Base-by-base conservation (phyloP, 148 eudicot species). In the Rhododendron molle region DNA sequence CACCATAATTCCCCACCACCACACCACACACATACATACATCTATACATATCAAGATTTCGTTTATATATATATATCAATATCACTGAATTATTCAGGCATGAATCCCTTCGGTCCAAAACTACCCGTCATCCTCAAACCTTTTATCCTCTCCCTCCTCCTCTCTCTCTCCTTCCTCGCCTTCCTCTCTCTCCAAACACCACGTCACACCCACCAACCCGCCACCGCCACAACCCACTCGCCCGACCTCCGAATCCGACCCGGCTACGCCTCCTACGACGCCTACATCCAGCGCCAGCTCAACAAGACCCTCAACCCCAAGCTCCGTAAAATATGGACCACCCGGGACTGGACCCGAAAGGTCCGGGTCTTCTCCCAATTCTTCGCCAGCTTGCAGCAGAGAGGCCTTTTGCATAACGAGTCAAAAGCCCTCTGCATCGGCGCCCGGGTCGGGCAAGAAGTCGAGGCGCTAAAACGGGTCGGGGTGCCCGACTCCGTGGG, bases 381-480 rank as follows among this genome's bases (percentile, higher is more conserved):
- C 88, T 96, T 94, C 86, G 32, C 82, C 0, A 89, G 81, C 18
- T 78, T 94, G 1, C 88, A 90, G 40, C 14, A 84, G 10, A 7
- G 81, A 6, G 71, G 81, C 0, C 81, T 94, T 10, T 30, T 96
- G 1, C 28, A 58, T 1, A 90, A 92, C 87, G 26, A 87, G 3
- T 94, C 96, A 2, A 90, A 81, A 23, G 85, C 94, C 0, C 92
- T 94, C 15, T 94, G 93, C 62, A 87, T 96, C 46, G 99, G 99
- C 12, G 97, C 99, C 2, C 90, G 98, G 28, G 95, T 96, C 78
- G 98, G 98, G 3, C 99, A 96, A 28, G 99, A 96, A 71, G 99
- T 95, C 1, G 96, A 83, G n/a, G 98, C 98, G 0, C 62, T 96
- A 23, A 88, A 82, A 11, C 90, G 90, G 38, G 89, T 95, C 78